A percentile compares a stretch with the other conserved stretches of the same genome.
These are phyloP conservation scores for Ascoidea rubescens DNA, from an alignment of 805 yeast genomes.

Conservation along the genomic window DNA sequence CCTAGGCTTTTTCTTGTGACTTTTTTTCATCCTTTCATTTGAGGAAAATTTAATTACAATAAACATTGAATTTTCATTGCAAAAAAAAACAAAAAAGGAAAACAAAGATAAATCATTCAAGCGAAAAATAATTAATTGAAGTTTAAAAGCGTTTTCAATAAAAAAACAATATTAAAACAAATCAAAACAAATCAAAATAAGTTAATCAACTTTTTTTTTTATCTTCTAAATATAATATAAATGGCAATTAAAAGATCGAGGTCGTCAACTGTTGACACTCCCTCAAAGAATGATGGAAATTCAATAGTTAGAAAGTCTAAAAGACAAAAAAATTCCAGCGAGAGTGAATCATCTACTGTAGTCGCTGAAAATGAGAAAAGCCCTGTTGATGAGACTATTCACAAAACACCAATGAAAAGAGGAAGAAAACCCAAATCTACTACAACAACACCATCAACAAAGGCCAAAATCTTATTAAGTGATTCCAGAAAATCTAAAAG, in stretches of 20 bases:
- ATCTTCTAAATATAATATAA: background rate
- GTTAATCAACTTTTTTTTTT: no score
- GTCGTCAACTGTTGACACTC: background rate
- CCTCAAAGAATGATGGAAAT: conserved; percentile 16
- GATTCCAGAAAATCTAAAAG: background rate
- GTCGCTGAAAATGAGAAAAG: no score
- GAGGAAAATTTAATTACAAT: background rate
- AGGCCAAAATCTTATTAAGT: conserved; percentile 15
- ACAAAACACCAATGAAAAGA: conserved; percentile 31
- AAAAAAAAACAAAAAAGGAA: no score
- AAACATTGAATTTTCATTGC: background rate
- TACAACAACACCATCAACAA: conserved; percentile 4
- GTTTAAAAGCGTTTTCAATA: no score
- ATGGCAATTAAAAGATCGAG: background rate
- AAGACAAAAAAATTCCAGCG: no score
- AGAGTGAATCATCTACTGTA: no score
- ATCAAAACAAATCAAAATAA: background rate
- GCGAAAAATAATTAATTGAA: no score
- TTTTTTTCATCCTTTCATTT: background rate
- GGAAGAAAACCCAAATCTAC: conserved; percentile 18
- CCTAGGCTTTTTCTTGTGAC: background rate
- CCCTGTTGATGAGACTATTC: no score
- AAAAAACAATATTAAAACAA: no score
- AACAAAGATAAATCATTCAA: no score
- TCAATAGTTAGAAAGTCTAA: no score